Evolutionary conservation across 768 basidiomycete species (phyloP), one percentile per base, ranked within the genome.

Genomic region (Pleurotus pulmonarius): DNA sequence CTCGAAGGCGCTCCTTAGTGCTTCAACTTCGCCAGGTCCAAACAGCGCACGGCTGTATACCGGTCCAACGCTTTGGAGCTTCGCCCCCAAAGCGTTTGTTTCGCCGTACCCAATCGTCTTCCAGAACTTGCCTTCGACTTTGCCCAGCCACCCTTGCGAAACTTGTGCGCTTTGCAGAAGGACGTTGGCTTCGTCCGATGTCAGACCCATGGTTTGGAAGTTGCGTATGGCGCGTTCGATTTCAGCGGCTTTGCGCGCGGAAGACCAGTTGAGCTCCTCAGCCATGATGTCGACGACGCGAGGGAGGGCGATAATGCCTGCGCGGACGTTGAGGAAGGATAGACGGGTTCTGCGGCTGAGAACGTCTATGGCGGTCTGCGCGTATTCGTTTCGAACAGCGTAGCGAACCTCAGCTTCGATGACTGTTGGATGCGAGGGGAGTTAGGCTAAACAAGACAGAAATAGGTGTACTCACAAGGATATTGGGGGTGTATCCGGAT

Each of bases 391-490:
- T 12, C 85, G 85, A 18, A 88, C 80, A 0, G 94, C 94, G 67
- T 96, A 97, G 47, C 85, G 85, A 5, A 95, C 86, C 73, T 99
- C 96, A 1, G 92, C 94, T 69, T 97, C 93, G 68, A 98, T 87
- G 79, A 86, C 86, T 88, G 61, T 6, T 12, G 22, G 26, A 20
- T 8, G 11, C 55, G 2, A 16, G 39, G 29, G 49, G 29, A 25
- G 38, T 20, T 22, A 18, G 51, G 44, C 18, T 34, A 22, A 1
- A 18, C 16, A 44, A 24, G 5, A 39, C 29, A 38, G 29, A 48
- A 43, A 39, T 25, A 5, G 20, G 46, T 13, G 26, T 2, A 67
- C 83, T 41, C 69, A 89, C 88, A 95, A 47, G 94, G 87, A 66
- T 96, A 93, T 56, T 80, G 77, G 2, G 82, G 71, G 26, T 75